Conservation (phyloP, 768 basidiomycete species). For the Kwoniella botswanensis region DNA sequence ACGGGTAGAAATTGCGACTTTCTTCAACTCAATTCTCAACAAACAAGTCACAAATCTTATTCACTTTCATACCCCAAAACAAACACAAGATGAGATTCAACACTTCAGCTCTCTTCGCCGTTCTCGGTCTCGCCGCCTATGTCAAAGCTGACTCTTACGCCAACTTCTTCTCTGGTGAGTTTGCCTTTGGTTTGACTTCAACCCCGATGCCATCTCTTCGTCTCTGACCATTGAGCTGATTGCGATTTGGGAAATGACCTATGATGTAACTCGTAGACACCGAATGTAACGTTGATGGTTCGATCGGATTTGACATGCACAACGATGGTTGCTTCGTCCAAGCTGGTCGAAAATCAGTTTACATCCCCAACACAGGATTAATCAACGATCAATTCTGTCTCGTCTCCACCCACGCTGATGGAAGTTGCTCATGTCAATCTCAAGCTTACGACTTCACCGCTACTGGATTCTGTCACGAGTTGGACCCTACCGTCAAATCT, state of each 20-base stretch:
- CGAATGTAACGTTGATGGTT: constrained; percentile 22
- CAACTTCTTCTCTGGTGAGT: constrained; percentile 34
- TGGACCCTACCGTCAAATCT: constrained; percentile 16
- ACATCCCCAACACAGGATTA: constrained; percentile 20
- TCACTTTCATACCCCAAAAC: too few relatives aligned
- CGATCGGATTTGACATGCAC: constrained; percentile 25
- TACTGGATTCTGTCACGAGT: constrained; percentile 15
- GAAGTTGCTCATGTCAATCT: constrained; percentile 16
- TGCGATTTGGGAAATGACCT: too few relatives aligned
- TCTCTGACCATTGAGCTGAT: too few relatives aligned
- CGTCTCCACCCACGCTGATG: constrained; percentile 7
- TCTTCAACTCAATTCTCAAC: neutral
- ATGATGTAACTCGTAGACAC: too few relatives aligned
- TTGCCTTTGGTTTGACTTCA: too few relatives aligned
- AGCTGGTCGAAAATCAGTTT: constrained; percentile 16
- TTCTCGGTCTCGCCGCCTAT: constrained; percentile 15
- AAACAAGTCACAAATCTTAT: neutral
- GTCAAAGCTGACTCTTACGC: constrained; percentile 30
- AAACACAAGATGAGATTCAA: constrained; percentile 23
- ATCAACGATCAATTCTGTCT: constrained; percentile 24
- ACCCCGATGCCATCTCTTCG: too few relatives aligned
- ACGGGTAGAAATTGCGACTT: neutral
- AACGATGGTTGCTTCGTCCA: constrained; percentile 24
- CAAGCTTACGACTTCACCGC: constrained; percentile 21
- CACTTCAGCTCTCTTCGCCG: constrained; percentile 18